These are phyloP conservation scores for Ambrosiella xylebori DNA, from an alignment of 2,329 filamentous ascomycete genomes.

Conservation along the genomic window DNA sequence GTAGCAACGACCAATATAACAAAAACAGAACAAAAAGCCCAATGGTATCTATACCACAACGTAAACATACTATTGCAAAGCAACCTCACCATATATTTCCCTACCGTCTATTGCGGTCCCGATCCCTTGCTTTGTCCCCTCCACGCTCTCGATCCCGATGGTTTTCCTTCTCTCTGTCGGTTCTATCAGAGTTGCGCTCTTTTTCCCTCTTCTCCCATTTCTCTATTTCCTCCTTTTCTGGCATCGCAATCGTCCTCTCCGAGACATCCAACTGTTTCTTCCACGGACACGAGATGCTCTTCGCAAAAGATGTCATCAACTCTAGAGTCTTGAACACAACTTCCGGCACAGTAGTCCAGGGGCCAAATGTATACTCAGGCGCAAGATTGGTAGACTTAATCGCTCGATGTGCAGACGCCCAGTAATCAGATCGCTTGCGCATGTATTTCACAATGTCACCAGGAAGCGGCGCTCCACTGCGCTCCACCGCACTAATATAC, in stretches of 20 bases:
- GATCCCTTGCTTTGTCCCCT: not conserved
- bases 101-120: not conserved
- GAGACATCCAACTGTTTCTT: conserved; percentile 26
- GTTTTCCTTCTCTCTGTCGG: not conserved
- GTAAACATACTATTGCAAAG: not conserved
- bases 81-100: not conserved
- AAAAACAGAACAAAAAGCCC: no score
- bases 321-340: conserved; percentile 23
- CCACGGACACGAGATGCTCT: conserved; percentile 30
- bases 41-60: no score
- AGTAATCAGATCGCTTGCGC: conserved; percentile 10
- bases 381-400: not conserved
- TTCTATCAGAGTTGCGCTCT: not conserved
- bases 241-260: not conserved
- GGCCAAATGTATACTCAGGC: conserved; percentile 17
- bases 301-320: conserved; percentile 27
- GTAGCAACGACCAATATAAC: no score
- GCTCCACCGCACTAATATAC: conserved; percentile 23
- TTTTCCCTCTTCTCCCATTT: not conserved
- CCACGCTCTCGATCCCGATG: not conserved
- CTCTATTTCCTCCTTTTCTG: not conserved
- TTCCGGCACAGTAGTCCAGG: conserved; percentile 30
- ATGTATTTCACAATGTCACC: conserved; percentile 16
- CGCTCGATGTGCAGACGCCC: conserved; percentile 14
- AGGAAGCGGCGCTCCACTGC: conserved; percentile 18